These are phyloP conservation scores for Prototheca wickerhamii DNA, from an alignment of 163 green algal species.

Conservation along the genomic window DNA sequence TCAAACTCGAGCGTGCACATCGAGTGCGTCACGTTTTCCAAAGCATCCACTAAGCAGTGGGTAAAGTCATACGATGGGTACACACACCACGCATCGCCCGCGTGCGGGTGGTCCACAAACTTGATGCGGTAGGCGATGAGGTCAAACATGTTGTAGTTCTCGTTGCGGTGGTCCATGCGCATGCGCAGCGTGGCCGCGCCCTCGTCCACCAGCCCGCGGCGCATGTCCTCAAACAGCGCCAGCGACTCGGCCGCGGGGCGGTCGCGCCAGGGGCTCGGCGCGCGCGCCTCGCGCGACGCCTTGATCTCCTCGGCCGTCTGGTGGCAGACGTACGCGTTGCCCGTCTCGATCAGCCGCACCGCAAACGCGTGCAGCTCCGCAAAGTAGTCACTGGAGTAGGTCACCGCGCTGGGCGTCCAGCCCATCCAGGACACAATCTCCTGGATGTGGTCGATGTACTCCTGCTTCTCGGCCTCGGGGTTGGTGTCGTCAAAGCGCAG, in stretches of 20 bases:
- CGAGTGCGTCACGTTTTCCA: conserved; percentile 98
- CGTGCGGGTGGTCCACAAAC: conserved; percentile 59
- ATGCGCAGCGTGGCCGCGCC: conserved; percentile 51
- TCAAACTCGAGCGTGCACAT: conserved; percentile 99
- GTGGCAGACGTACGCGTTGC: conserved; percentile 92
- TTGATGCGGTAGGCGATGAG: conserved; percentile 98
- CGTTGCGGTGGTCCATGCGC: conserved; percentile 87
- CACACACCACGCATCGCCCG: conserved; percentile 74
- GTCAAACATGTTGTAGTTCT: conserved; percentile 99
- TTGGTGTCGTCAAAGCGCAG: conserved; percentile 99
- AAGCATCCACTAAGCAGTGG: conserved; percentile 92
- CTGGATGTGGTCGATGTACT: conserved; percentile 95
- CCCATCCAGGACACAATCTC: conserved; percentile 91
- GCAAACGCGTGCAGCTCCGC: conserved; percentile 84
- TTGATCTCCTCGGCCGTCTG: conserved; percentile 66
- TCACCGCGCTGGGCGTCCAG: conserved; percentile 81
- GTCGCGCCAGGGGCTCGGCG: conserved; percentile 81
- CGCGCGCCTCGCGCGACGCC: conserved; percentile 56
- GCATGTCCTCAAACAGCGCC: conserved; percentile 94
- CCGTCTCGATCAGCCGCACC: conserved; percentile 83
- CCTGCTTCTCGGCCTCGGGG: conserved; percentile 93
- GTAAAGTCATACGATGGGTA: conserved; percentile 99
- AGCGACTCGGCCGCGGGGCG: conserved; percentile 82
- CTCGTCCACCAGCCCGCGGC: conserved; percentile 49
- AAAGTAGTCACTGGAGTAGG: conserved; percentile 96